Conservation (phyloP, 75 land plant species). For the Cryptomeria japonica region DNA sequence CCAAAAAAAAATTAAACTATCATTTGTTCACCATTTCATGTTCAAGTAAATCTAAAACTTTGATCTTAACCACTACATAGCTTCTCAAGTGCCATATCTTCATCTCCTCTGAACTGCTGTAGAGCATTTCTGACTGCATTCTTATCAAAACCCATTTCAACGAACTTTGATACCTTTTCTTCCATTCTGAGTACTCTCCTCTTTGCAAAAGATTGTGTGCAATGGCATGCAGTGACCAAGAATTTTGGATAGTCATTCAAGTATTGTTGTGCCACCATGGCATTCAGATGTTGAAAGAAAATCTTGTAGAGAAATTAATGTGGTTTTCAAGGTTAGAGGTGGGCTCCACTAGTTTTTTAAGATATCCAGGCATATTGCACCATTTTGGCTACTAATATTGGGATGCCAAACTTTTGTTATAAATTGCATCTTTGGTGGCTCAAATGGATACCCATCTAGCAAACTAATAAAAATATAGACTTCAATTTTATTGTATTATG, state of each 20-base stretch:
- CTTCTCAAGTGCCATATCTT: neutral
- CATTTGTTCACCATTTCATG: no score
- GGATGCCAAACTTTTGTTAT: slow-evolving; percentile 63
- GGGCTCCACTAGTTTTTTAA: slow-evolving; percentile 98
- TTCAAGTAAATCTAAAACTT: no score
- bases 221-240: slow-evolving; percentile 79
- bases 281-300: slow-evolving; percentile 95
- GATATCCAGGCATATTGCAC: slow-evolving; percentile 95
- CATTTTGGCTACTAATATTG: slow-evolving; percentile 98
- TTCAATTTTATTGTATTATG: no score
- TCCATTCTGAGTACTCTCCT: slow-evolving; percentile 62
- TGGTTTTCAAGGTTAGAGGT: slow-evolving; percentile 87
- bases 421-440: neutral
- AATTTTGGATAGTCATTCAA: slow-evolving; percentile 19
- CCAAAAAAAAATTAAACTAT: no score
- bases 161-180: slow-evolving; percentile 61
- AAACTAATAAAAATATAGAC: neutral
- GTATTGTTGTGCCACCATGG: slow-evolving; percentile 94
- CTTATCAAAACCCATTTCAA: neutral
- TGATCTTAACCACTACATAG: neutral
- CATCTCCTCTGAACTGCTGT: neutral
- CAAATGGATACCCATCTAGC: neutral
- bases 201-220: slow-evolving; percentile 93
- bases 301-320: slow-evolving; percentile 90
- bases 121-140: neutral